phyloP scores from a whole-genome alignment of 257 asterid species.

The Linderniella brevidens region DNA sequence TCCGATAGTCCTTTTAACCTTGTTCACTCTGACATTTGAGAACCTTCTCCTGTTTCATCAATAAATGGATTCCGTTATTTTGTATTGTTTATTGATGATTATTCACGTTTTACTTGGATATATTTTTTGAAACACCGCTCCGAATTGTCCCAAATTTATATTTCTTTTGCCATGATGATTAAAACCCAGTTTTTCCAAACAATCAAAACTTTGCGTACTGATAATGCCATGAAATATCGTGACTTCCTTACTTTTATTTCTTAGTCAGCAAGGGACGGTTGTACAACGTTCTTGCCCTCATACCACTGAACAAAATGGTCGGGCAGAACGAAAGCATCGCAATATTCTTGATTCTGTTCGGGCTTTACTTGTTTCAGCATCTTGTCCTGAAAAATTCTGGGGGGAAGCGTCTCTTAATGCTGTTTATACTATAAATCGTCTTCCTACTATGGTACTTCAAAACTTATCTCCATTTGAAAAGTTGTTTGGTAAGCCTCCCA shows the following conservation, averaged over 20 bases:
- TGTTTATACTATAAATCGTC: too few species aligned
- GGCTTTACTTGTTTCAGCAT: too few species aligned
- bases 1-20: neutral
- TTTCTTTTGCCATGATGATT: neutral
- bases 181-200: neutral
- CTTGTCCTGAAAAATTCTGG: too few species aligned
- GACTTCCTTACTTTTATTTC: neutral
- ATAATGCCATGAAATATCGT: slow-evolving; percentile 1
- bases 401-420: too few species aligned
- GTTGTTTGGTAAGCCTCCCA: too few species aligned
- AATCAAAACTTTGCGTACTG: neutral
- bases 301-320: too few species aligned
- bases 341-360: too few species aligned
- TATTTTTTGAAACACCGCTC: too few species aligned
- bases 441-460: too few species aligned
- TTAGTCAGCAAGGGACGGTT: neutral
- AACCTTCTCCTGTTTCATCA: neutral
- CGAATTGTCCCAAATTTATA: neutral
- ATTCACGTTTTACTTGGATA: neutral
- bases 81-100: neutral
- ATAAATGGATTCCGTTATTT: neutral
- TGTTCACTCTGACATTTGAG: neutral
- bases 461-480: too few species aligned
- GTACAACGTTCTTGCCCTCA: too few species aligned
- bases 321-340: too few species aligned